Percentiles rank a stretch among this genome's conserved stretches.
Conservation (phyloP, 2,329 filamentous ascomycete species). For the Nannizzia gypsea region DNA sequence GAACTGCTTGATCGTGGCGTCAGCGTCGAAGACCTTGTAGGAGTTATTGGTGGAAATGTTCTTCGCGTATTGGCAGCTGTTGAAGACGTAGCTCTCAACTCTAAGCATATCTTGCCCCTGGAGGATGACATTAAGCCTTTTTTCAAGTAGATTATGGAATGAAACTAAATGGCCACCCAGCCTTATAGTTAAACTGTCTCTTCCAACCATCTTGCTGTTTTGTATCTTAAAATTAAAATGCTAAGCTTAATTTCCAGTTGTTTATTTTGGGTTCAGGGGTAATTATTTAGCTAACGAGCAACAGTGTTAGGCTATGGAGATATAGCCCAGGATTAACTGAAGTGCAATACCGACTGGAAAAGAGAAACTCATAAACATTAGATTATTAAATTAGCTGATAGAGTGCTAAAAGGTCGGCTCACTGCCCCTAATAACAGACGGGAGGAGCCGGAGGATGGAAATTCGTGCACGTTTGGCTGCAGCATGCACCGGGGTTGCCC, state of each 20-base stretch:
- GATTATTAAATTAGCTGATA: background rate
- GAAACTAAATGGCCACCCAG: too few species aligned
- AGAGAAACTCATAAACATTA: background rate
- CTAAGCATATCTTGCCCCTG: background rate
- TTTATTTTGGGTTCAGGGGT: background rate
- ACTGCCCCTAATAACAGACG: background rate
- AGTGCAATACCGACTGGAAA: too few species aligned
- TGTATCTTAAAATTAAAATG: too few species aligned
- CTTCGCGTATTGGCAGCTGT: constrained; percentile 73
- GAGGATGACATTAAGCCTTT: background rate
- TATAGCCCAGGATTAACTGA: too few species aligned
- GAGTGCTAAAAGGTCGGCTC: background rate
- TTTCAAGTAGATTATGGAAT: background rate
- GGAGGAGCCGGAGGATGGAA: background rate
- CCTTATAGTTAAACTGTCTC: too few species aligned
- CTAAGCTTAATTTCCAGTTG: background rate
- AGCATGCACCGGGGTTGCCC: background rate
- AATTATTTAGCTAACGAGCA: background rate
- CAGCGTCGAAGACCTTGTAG: constrained; percentile 60
- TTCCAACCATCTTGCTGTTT: too few species aligned
- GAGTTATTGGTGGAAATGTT: constrained; percentile 68
- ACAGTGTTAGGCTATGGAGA: too few species aligned
- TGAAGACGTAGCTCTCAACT: constrained; percentile 50
- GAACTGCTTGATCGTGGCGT: constrained; percentile 64
- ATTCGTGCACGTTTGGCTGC: background rate